Conservation (phyloP, 2,329 filamentous ascomycete genomes). For the Diaporthe batatas region DNA sequence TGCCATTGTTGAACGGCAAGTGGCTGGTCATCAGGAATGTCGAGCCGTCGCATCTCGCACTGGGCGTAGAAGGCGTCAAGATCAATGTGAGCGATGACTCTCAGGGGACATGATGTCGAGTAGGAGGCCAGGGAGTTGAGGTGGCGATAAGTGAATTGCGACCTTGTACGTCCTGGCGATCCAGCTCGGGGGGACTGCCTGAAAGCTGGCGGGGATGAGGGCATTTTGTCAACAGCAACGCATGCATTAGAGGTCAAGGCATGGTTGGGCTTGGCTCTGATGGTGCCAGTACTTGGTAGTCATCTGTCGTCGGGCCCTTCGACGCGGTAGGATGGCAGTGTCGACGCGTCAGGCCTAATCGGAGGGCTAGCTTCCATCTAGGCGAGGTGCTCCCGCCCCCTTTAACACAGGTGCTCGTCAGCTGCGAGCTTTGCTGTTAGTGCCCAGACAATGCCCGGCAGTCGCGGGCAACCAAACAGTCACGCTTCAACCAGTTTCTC, state of each 20-base stretch:
- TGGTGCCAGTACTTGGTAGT: not conserved
- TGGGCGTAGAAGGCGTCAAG: constrained; percentile 98
- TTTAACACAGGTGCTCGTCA: not conserved
- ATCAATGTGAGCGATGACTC: constrained; percentile 91
- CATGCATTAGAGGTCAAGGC: constrained; percentile 8
- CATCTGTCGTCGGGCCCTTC: not conserved
- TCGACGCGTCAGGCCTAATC: constrained; percentile 14
- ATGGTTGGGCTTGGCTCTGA: not conserved
- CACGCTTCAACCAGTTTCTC: not conserved
- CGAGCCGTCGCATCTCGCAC: constrained; percentile 91
- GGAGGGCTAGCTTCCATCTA: not conserved
- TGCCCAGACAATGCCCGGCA: not conserved
- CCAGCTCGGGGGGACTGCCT: constrained; percentile 53
- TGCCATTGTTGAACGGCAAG: constrained; percentile 97
- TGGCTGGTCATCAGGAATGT: constrained; percentile 79
- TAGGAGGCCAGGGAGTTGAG: constrained; percentile 81
- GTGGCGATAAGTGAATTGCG: constrained; percentile 87
- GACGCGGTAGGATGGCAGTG: not conserved
- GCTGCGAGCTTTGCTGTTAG: not conserved
- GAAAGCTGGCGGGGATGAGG: constrained; percentile 49
- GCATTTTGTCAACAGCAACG: constrained; percentile 44
- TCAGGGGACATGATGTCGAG: constrained; percentile 80
- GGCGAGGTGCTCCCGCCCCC: not conserved
- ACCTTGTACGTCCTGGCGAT: constrained; percentile 59
- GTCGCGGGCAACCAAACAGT: not conserved